phyloP scores from a whole-genome alignment of 2,329 filamentous ascomycete genomes.

The Colletotrichum sp. region DNA sequence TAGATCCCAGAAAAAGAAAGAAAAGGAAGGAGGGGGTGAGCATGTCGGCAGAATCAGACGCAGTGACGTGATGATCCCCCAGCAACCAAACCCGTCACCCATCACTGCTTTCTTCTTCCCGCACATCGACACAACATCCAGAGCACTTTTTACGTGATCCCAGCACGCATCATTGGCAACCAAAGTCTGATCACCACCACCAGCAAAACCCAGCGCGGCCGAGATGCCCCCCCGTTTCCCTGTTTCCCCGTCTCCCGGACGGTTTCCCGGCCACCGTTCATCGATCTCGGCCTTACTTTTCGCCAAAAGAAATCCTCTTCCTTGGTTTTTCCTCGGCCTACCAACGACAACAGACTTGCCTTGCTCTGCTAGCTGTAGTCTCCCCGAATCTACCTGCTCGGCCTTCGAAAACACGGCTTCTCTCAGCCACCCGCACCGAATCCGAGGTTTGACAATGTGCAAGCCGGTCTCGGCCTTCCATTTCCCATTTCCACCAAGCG shows the following conservation, averaged over 20 bases:
- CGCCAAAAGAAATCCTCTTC: neutral
- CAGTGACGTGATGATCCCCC: constrained; percentile 2
- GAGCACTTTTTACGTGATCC: constrained; percentile 12
- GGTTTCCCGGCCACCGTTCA: neutral
- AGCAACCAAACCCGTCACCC: neutral
- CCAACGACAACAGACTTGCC: too few species aligned
- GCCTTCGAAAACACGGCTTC: neutral
- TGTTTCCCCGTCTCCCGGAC: neutral
- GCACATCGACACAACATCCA: neutral
- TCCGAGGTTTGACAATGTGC: neutral
- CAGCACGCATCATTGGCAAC: neutral
- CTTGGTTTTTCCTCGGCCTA: neutral
- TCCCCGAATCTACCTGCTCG: neutral
- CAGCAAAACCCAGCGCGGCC: neutral
- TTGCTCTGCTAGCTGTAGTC: too few species aligned
- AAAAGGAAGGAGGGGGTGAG: neutral
- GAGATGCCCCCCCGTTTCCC: neutral
- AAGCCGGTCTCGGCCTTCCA: neutral
- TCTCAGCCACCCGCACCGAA: neutral
- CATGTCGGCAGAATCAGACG: neutral
- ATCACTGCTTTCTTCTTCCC: neutral
- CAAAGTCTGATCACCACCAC: neutral
- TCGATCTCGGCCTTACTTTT: neutral
- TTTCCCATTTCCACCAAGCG: neutral
- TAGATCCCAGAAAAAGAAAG: neutral